phyloP scores from a whole-genome alignment of 2,329 filamentous ascomycete genomes.

The Penicillium oxalicum region DNA sequence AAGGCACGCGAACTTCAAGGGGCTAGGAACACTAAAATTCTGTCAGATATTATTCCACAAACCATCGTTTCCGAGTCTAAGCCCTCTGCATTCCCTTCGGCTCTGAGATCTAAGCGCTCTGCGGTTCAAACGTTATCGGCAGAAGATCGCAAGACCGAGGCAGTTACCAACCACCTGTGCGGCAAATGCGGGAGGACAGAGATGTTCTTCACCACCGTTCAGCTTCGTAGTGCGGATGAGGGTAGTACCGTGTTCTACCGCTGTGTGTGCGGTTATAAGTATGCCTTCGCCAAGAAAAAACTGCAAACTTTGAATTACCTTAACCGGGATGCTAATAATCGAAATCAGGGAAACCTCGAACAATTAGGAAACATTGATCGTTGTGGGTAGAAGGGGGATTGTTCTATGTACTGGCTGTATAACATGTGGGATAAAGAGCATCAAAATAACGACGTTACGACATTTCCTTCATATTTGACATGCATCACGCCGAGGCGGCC shows the following conservation, averaged over 20 bases:
- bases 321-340: constrained; percentile 15
- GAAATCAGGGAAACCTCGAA: constrained; percentile 30
- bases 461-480: constrained; percentile 14
- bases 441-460: constrained; percentile 26
- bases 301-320: not conserved
- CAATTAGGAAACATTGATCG: constrained; percentile 23
- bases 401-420: constrained; percentile 23
- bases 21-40: constrained; percentile 8
- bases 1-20: no score
- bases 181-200: constrained; percentile 74
- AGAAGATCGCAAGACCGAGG: constrained; percentile 70
- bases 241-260: constrained; percentile 87
- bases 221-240: constrained; percentile 89
- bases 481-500: constrained; percentile 25
- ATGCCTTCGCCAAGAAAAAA: constrained; percentile 31
- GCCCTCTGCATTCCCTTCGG: constrained; percentile 80
- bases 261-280: constrained; percentile 83
- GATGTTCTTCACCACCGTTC: constrained; percentile 77
- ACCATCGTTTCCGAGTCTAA: constrained; percentile 79
- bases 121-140: constrained; percentile 74
- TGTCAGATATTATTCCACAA: constrained; percentile 65
- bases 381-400: constrained; percentile 12
- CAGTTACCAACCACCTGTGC: constrained; percentile 63
- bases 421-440: constrained; percentile 24
- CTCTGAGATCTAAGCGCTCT: constrained; percentile 80